Percentiles rank a stretch among this genome's conserved stretches.
phyloP scores from a whole-genome alignment of 169 alveolate genomes.

The Plasmodium falciparum region DNA sequence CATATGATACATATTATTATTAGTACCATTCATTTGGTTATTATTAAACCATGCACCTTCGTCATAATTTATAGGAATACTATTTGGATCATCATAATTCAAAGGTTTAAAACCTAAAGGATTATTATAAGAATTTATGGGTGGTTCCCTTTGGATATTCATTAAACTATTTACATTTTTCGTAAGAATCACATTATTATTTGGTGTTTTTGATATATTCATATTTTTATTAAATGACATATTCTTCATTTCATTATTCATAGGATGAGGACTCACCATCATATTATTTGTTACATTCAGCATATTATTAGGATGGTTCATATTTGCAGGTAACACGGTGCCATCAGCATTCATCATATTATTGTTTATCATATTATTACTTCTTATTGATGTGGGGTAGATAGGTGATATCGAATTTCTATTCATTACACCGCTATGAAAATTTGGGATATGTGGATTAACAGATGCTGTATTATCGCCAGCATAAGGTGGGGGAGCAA shows the following conservation, averaged over 20 bases:
- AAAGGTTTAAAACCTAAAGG: not conserved
- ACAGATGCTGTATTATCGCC: not conserved
- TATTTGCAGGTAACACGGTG: not conserved
- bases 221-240: not conserved
- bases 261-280: not conserved
- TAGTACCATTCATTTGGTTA: not conserved
- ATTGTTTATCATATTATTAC: slow-evolving; percentile 15
- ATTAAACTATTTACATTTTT: slow-evolving; percentile 9
- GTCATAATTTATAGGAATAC: not conserved
- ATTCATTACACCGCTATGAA: slow-evolving; percentile 8
- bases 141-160: slow-evolving; percentile 9
- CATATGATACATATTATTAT: not conserved
- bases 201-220: not conserved
- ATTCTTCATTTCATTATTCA: slow-evolving; percentile 11
- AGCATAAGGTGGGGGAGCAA: not conserved
- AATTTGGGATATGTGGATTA: slow-evolving; percentile 7
- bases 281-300: not conserved
- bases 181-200: slow-evolving; percentile 10
- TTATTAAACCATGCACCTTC: not conserved
- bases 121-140: not conserved
- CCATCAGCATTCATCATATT: slow-evolving; percentile 22
- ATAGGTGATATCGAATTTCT: slow-evolving; percentile 7
- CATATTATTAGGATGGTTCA: slow-evolving; percentile 3
- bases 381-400: not conserved
- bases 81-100: not conserved